These are phyloP conservation scores for Zelopaecilomyces penicillatus DNA, from an alignment of 2,329 filamentous ascomycete genomes.

Conservation along the genomic window DNA sequence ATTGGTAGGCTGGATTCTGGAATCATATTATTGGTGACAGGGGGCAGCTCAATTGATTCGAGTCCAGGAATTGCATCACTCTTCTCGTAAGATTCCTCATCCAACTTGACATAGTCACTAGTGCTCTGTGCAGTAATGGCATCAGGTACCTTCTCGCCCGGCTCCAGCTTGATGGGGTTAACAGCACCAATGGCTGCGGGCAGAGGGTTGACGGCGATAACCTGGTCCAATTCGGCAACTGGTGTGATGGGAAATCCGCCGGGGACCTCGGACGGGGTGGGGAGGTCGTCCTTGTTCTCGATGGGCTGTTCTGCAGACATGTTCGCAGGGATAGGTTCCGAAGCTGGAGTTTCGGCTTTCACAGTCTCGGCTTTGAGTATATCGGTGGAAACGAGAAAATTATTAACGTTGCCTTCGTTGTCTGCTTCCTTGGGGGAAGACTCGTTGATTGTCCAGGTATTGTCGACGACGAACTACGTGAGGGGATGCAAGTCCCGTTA, in stretches of 20 bases:
- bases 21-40: conserved; percentile 56
- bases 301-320: conserved; percentile 44
- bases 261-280: conserved; percentile 30
- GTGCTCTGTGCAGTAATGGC: conserved; percentile 58
- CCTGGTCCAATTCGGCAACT: conserved; percentile 39
- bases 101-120: conserved; percentile 65
- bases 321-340: conserved; percentile 62
- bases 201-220: conserved; percentile 52
- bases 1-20: conserved; percentile 78
- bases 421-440: conserved; percentile 76
- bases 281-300: conserved; percentile 11
- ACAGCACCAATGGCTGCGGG: conserved; percentile 55
- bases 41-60: conserved; percentile 38
- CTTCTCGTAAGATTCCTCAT: conserved; percentile 81
- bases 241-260: conserved; percentile 60
- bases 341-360: conserved; percentile 55
- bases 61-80: conserved; percentile 54
- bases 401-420: conserved; percentile 79
- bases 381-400: conserved; percentile 72
- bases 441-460: conserved; percentile 77
- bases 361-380: conserved; percentile 44
- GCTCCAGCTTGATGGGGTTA: conserved; percentile 72
- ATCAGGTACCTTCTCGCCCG: conserved; percentile 74
- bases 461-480: conserved; percentile 85
- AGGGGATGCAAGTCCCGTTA: conserved; percentile 7